Base-by-base conservation (phyloP, 169 alveolate genomes). In the Plasmodium malariae region DNA sequence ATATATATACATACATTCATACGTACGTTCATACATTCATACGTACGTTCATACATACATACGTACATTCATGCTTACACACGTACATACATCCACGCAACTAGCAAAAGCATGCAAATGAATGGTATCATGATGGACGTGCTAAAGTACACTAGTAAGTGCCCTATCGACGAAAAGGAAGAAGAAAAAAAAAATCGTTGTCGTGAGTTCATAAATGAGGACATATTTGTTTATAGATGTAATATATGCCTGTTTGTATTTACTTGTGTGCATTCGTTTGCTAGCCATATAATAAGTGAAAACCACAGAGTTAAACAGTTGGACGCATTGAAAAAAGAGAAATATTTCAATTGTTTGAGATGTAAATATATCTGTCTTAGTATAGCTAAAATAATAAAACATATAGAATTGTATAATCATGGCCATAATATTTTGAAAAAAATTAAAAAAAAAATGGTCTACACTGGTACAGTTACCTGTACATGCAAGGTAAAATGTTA, bases 311-410 rank as follows among this genome's bases (percentile, higher is more conserved):
- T 83, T 54, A 83, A 83, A 36, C 91, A 83, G 28, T 59, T 83
- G 21, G 83, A 83, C n/a, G 51, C 72, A 14, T 30, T 83, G 63
- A 83, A 60, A 60, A 83, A 68, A 32, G 91, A 71, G 14, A 83
- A 83, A 37, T 68, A 40, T 68, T 83, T 60, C 26, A 68, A 34
- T 36, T 83, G 91, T 55, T 59, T 83, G n/a, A 83, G 91, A 45
- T 83, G 91, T 37, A 83, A 65, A 54, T 83, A 83, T 55, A 59
- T 83, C 14, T 83, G 91, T 55, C 40, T 83, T 5, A 83, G 91
- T 60, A 24, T 83, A 11, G 86, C 60, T 59, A 83, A 83, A 45
- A 83, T 83, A n/a, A 83, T 83, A 26, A 83, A 59, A n/a, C 91
- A 83, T 28, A 54, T 83, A 9, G 91, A 83, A 68, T 51, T 68